A percentile compares a stretch with the other conserved stretches of the same genome.
These are phyloP conservation scores for Fusarium transvaalense DNA, from an alignment of 2,329 filamentous ascomycete genomes.

Conservation along the genomic window DNA sequence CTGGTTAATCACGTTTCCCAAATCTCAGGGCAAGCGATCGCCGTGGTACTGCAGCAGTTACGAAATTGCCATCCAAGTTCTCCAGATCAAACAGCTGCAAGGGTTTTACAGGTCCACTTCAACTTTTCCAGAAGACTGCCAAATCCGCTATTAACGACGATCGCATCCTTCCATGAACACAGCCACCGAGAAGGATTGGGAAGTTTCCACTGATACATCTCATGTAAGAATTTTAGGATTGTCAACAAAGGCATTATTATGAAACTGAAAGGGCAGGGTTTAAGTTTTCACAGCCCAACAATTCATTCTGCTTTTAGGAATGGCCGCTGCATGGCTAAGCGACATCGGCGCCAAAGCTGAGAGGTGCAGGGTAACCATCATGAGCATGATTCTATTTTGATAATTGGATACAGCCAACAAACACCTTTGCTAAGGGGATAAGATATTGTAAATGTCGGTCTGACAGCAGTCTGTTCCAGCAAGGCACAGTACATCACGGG, in stretches of 20 bases:
- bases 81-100: background rate
- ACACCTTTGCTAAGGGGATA: background rate
- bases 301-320: background rate
- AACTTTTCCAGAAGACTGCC: slow-evolving; percentile 15
- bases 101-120: slow-evolving; percentile 1
- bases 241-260: background rate
- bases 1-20: slow-evolving; percentile 8
- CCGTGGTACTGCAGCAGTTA: slow-evolving; percentile 3
- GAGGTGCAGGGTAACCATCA: background rate
- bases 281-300: background rate
- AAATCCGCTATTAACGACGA: background rate
- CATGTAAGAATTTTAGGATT: background rate
- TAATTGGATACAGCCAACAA: background rate
- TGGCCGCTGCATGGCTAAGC: background rate
- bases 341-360: background rate
- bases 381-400: background rate
- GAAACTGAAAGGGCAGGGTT: background rate
- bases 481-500: background rate
- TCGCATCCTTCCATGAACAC: slow-evolving; percentile 1
- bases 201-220: background rate
- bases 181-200: slow-evolving; percentile 17
- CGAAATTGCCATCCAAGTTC: slow-evolving; percentile 4
- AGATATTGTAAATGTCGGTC: background rate
- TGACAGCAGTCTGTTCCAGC: background rate
- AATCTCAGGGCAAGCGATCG: slow-evolving; percentile 14